Evolutionary conservation across 805 yeast genomes (phyloP), one percentile per base, ranked within the genome.

Genomic region (Yarrowia yakushimensis): DNA sequence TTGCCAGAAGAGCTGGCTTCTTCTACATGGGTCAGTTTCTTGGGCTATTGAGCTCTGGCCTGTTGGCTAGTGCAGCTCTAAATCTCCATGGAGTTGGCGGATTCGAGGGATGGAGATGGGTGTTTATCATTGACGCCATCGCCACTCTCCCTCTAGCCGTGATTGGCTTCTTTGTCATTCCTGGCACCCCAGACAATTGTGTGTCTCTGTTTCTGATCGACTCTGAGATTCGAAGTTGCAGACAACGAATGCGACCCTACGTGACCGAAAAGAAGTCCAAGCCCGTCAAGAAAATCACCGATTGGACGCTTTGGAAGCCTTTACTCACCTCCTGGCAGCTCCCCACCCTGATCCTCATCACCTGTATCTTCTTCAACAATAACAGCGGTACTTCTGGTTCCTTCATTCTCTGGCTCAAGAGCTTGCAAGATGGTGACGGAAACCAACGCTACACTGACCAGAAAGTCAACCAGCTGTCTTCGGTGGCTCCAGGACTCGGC

Each of bases 81-180:
- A 67, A 72, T 39, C 69, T 86, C 66, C 73, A 78, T 60, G 88
- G 86, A 30, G 74, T 70, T 11, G 69, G 71, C 48, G 89, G 89
- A 0, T 73, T 82, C 12, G 78, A 78, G 9, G 84, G 88, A 12
- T 87, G 90, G 90, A 78, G 85, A 75, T 87, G 90, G 90, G 82
- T 84, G 70, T 86, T 84, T 68, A 82, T 87, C 50, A 78, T 87
- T 65, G 89, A 85, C 70, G 86, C 85, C 12, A 68, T 82, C 52
- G 79, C 87, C 54, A 82, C 87, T 5, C 68, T 85, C 27, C 82
- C 78, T 2, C 81, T 86, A 36, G 87, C 86, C 6, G 11, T 86
- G 8, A 64, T 82, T 57, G 88, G 87, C 0, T 76, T 79, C 63
- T 82, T 80, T 68, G 66, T 77, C 67, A 73, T 85, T 65, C 91